These are phyloP conservation scores for Hericium alpestre DNA, from an alignment of 768 basidiomycete species.

Conservation along the genomic window DNA sequence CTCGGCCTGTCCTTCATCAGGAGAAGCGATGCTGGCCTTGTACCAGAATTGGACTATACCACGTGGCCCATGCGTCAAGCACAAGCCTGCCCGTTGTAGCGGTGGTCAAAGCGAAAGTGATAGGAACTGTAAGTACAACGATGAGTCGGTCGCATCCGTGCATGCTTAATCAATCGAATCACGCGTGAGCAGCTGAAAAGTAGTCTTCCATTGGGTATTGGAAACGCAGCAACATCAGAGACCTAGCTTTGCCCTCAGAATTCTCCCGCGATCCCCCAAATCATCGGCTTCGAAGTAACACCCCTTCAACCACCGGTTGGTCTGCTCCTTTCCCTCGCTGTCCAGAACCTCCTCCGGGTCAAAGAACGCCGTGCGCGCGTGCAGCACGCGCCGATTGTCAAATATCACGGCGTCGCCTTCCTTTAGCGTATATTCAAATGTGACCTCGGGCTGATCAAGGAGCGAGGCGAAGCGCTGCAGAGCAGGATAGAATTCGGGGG, in stretches of 20 bases:
- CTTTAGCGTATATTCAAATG: conserved; percentile 52
- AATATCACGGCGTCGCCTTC: conserved; percentile 87
- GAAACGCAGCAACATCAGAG: no score
- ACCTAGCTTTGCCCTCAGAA: conserved; percentile 25
- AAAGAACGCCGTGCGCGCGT: conserved; percentile 75
- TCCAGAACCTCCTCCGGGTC: conserved; percentile 25
- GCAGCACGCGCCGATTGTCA: conserved; percentile 84
- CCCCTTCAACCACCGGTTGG: conserved; percentile 85
- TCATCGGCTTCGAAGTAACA: conserved; percentile 66
- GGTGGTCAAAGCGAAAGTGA: no score
- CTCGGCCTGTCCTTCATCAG: no score
- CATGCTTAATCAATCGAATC: no score
- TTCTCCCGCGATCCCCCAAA: conserved; percentile 49
- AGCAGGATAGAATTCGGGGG: conserved; percentile 49
- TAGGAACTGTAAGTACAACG: no score
- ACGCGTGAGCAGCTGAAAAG: no score
- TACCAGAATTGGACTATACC: no score
- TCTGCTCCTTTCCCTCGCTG: conserved; percentile 27
- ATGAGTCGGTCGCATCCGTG: no score
- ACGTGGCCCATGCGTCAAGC: no score
- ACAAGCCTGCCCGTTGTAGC: no score
- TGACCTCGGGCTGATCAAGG: conserved; percentile 40
- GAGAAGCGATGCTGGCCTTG: no score
- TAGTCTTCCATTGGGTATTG: no score
- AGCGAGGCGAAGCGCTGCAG: conserved; percentile 49